A percentile compares a stretch with the other conserved stretches of the same genome.
Conservation (phyloP, 768 basidiomycete genomes). For the Mycena filopes region DNA sequence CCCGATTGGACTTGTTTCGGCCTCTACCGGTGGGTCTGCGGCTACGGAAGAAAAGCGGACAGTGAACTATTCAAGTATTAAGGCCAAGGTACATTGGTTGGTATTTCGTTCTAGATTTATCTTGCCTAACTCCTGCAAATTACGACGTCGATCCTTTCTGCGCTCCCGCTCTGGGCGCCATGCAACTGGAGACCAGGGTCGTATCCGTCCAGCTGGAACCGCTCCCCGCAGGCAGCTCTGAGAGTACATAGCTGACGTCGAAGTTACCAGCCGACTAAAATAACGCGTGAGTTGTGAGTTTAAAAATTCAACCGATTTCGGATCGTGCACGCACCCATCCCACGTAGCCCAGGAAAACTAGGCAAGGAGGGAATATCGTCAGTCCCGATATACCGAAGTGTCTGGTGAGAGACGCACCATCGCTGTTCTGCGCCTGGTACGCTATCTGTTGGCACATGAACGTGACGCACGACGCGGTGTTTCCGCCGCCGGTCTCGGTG, state of each 20-base stretch:
- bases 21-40: too few relatives aligned
- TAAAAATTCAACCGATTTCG: too few relatives aligned
- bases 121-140: too few relatives aligned
- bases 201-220: slow-evolving; percentile 49
- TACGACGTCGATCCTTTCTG: slow-evolving; percentile 14
- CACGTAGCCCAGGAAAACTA: slow-evolving; percentile 64
- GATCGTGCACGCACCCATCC: slow-evolving; percentile 49
- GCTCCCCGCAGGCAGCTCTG: slow-evolving; percentile 37
- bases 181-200: slow-evolving; percentile 46
- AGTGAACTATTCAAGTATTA: too few relatives aligned
- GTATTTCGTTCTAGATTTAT: too few relatives aligned
- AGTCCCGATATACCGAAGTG: neutral
- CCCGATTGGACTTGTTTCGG: too few relatives aligned
- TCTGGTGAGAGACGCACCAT: slow-evolving; percentile 46
- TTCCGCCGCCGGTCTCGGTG: slow-evolving; percentile 70
- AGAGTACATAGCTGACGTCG: slow-evolving; percentile 49
- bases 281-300: neutral
- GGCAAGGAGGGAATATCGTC: too few relatives aligned
- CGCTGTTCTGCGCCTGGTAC: slow-evolving; percentile 57
- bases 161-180: slow-evolving; percentile 38
- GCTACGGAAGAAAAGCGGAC: too few relatives aligned
- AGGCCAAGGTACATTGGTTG: too few relatives aligned
- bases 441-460: slow-evolving; percentile 57
- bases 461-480: slow-evolving; percentile 56
- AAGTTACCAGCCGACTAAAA: slow-evolving; percentile 59